Evolutionary conservation across 192 early-diverging fungal species (phyloP).

Genomic region (Powellomyces hirtus): DNA sequence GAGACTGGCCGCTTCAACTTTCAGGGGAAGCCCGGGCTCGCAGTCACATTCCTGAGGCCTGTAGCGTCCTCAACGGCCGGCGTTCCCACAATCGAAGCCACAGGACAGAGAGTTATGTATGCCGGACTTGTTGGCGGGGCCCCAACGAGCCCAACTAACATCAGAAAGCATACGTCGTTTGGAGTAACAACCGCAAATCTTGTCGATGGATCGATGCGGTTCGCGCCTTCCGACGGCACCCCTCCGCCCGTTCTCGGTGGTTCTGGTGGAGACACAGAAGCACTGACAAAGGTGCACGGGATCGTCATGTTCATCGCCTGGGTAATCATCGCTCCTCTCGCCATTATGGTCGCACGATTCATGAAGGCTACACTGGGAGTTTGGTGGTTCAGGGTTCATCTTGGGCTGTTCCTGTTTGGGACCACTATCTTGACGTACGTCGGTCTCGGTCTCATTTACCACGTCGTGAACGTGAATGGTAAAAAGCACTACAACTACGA

Average conservation of each 20-base stretch:
- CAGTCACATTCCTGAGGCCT: conserved; percentile 16
- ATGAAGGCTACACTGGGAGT: conserved; percentile 39
- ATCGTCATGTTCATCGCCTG: conserved; percentile 49
- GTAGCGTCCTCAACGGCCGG: neutral
- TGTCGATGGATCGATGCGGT: conserved; percentile 11
- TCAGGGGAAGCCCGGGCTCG: neutral
- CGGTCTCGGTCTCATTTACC: conserved; percentile 5
- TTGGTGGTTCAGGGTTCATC: conserved; percentile 46
- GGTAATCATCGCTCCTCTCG: conserved; percentile 36
- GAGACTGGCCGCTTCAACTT: conserved; percentile 2
- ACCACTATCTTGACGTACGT: conserved; percentile 4
- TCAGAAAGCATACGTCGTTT: conserved; percentile 11
- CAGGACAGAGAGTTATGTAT: conserved; percentile 28
- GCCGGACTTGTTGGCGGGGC: conserved; percentile 16
- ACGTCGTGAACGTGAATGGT: conserved; percentile 7
- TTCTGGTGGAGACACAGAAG: neutral
- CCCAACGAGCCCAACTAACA: neutral
- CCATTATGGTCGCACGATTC: conserved; percentile 46
- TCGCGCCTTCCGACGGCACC: neutral
- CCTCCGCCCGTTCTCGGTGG: neutral
- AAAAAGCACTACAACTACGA: neutral
- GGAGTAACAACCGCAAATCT: neutral
- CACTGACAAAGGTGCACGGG: conserved; percentile 35
- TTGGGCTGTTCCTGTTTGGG: conserved; percentile 24
- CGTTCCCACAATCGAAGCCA: neutral